Conservation (phyloP, 768 basidiomycete species). For the Macrolepiota fuliginosa region DNA sequence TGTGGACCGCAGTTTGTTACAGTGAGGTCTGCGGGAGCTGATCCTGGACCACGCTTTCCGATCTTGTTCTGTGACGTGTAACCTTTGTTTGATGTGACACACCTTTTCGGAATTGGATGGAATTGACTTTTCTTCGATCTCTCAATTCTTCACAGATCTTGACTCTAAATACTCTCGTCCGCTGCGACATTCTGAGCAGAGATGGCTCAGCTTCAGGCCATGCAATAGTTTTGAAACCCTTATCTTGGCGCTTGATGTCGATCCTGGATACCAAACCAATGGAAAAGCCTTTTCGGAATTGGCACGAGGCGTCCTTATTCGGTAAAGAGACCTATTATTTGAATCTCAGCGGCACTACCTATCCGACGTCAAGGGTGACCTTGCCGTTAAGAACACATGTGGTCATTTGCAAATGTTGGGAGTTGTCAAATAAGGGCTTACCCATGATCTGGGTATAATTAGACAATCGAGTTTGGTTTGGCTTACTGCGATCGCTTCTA, state of each 20-base stretch:
- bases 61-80: neutral
- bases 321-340: neutral
- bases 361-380: neutral
- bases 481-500: slow-evolving; percentile 3
- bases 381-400: slow-evolving; percentile 8
- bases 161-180: neutral
- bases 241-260: neutral
- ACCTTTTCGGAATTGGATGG: neutral
- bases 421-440: neutral
- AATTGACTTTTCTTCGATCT: neutral
- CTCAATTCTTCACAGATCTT: neutral
- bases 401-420: neutral
- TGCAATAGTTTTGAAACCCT: neutral
- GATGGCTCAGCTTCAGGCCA: neutral
- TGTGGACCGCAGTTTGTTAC: neutral
- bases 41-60: neutral
- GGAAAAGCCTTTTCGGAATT: neutral
- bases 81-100: neutral
- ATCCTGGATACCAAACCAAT: neutral
- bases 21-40: neutral
- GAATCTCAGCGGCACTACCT: neutral
- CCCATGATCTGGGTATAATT: slow-evolving; percentile 1
- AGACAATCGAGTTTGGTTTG: neutral
- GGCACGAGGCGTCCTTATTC: neutral
- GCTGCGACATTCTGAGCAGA: neutral